Evolutionary conservation across 306 rosid genomes (phyloP), one percentile per base, ranked within the genome.

Genomic region (Casuarina glauca): DNA sequence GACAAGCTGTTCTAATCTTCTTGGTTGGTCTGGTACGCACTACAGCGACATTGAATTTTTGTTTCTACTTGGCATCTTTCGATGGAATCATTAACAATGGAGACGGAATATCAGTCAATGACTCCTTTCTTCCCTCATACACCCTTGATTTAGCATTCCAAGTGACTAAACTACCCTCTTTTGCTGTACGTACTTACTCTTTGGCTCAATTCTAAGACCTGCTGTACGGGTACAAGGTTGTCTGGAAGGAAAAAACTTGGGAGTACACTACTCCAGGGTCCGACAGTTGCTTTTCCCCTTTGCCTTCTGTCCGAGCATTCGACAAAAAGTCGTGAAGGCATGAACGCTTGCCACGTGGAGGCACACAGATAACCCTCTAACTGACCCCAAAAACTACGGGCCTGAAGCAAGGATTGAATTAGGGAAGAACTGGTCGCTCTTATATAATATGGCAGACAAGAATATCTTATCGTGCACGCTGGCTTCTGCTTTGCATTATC

Each of bases 321-420:
- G 90, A 88, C 76, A 9, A 44, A 20, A 64, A 67, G 79, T 76
- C 57, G 26, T 74, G 70, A 80, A 74, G 51, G 87, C 89, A 72
- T 52, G 74, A 76, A 71, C 12, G 41, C 60, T 19, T 82, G 94
- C 97, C 97, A 93, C 81, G 19, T 93, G 97, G 96, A 93, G 86
- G 81, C 89, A 53, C 87, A 77, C 76, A 72, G 87, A 69, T 72
- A 71, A 82, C 66, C 82, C 73, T 72, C 54, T 60, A 72, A 17
- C 85, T 50, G 76, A 76, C 52, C 78, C 78, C 79, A 79, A 79
- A 52, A 73, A 70, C 81, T 42, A 15, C 74, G 61, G 72, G 73
- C 69, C 70, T 9, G 44, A 61, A 69, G 70, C 81, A 77, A 74
- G 86, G 74, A 75, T 78, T 45, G 17, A 75, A 64, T 70, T 68